Percentiles rank a stretch among this genome's conserved stretches.
Conservation (phyloP, 257 asterid species). For the Solanum peruvianum region DNA sequence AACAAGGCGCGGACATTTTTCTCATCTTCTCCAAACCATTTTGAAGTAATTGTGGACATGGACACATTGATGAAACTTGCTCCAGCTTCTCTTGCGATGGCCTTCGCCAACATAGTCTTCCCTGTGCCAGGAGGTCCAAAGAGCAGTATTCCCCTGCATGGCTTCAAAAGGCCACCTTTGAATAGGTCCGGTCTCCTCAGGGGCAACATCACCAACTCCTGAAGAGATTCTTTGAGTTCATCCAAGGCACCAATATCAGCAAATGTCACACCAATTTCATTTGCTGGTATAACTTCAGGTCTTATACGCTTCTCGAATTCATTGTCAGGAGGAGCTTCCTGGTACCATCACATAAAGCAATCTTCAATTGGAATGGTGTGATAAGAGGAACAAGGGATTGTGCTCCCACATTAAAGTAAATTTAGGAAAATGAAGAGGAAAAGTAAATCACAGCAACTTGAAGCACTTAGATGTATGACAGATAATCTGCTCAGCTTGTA, state of each 20-base stretch:
- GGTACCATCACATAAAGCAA: slow-evolving; percentile 6
- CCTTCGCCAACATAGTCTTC: slow-evolving; percentile 88
- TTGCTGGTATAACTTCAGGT: slow-evolving; percentile 84
- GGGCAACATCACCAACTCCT: slow-evolving; percentile 82
- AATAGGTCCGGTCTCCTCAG: slow-evolving; percentile 79
- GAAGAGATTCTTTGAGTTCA: slow-evolving; percentile 73
- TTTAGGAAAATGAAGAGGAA: not conserved
- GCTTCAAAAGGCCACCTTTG: slow-evolving; percentile 78
- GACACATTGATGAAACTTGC: slow-evolving; percentile 83
- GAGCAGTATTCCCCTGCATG: slow-evolving; percentile 76
- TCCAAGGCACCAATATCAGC: slow-evolving; percentile 83
- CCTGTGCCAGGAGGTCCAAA: slow-evolving; percentile 96
- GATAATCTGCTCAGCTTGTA: not conserved
- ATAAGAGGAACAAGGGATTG: not conserved
- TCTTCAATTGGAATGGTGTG: not conserved
- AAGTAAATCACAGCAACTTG: not conserved
- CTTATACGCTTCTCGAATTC: slow-evolving; percentile 80
- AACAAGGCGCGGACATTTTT: slow-evolving; percentile 78
- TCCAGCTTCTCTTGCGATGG: slow-evolving; percentile 84
- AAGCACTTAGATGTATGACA: not conserved
- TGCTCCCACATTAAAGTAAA: not conserved
- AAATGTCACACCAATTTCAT: slow-evolving; percentile 63
- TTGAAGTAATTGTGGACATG: slow-evolving; percentile 75
- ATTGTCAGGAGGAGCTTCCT: slow-evolving; percentile 79
- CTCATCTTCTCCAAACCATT: slow-evolving; percentile 95